A percentile compares a stretch with the other conserved stretches of the same genome.
phyloP scores from a whole-genome alignment of 192 early-diverging fungal genomes.

The Coemansia sp. region DNA sequence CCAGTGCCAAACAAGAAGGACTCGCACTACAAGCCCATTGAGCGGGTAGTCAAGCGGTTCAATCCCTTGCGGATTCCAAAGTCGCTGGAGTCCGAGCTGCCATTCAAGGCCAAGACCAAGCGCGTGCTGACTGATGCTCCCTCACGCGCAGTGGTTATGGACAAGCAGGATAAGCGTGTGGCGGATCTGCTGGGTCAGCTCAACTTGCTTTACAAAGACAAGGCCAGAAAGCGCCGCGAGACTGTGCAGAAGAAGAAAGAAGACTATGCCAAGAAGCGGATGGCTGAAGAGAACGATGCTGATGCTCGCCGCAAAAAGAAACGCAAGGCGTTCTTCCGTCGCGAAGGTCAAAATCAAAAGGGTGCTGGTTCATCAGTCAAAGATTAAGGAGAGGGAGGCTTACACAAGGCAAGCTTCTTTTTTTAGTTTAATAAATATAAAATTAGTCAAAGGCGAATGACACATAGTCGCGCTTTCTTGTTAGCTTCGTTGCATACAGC shows the following conservation, averaged over 20 bases:
- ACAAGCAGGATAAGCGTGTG: conserved; percentile 88
- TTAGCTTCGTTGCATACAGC: conserved; percentile 65
- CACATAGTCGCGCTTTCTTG: conserved; percentile 54
- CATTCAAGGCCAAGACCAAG: conserved; percentile 91
- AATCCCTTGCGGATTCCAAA: conserved; percentile 80
- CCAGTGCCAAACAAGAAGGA: conserved; percentile 72
- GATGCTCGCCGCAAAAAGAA: conserved; percentile 64
- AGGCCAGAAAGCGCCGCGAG: conserved; percentile 63
- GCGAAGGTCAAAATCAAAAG: conserved; percentile 56
- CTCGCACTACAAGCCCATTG: conserved; percentile 87
- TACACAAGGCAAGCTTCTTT: no score
- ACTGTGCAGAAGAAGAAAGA: conserved; percentile 59
- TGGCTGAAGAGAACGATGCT: conserved; percentile 47
- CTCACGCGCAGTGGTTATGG: conserved; percentile 80
- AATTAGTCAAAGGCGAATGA: conserved; percentile 52
- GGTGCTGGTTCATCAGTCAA: neutral
- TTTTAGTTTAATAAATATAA: conserved; percentile 1
- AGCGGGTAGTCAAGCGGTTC: conserved; percentile 73
- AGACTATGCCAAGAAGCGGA: conserved; percentile 55
- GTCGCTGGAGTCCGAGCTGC: conserved; percentile 74
- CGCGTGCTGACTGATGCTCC: conserved; percentile 22
- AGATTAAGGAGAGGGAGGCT: neutral
- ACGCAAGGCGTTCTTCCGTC: conserved; percentile 70
- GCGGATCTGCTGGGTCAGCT: conserved; percentile 80
- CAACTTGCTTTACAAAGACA: conserved; percentile 66